Evolutionary conservation across 2,329 filamentous ascomycete species (phyloP).

Genomic region (Phaeosphaeriaceae sp.): DNA sequence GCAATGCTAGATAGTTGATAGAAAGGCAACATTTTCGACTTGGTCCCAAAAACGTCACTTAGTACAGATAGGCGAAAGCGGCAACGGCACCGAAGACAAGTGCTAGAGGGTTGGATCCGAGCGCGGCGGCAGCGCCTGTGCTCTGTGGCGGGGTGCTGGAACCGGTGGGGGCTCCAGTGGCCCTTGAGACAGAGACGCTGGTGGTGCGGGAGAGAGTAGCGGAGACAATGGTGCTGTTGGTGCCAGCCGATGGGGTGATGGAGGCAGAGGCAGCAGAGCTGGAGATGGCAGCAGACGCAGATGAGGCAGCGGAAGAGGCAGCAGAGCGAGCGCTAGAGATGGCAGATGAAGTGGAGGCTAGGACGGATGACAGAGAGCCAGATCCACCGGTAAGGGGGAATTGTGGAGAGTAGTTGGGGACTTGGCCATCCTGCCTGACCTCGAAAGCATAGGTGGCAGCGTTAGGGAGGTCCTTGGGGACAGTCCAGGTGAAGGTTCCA

Average conservation of each 20-base stretch:
- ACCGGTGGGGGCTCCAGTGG: constrained; percentile 20
- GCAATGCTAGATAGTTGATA: constrained; percentile 12
- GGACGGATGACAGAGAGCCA: constrained; percentile 24
- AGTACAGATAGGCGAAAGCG: constrained; percentile 51
- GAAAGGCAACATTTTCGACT: not conserved
- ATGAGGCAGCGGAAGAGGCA: constrained; percentile 28
- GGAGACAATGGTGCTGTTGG: constrained; percentile 36
- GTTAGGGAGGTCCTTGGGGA: constrained; percentile 50
- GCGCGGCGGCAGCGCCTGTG: constrained; percentile 37
- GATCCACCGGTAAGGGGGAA: constrained; percentile 50
- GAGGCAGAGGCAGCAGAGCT: constrained; percentile 34
- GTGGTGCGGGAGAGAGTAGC: constrained; percentile 31
- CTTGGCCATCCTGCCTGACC: constrained; percentile 58
- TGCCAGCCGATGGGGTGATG: constrained; percentile 20
- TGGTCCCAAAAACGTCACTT: constrained; percentile 18
- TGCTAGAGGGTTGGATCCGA: constrained; percentile 46
- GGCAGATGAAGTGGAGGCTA: constrained; percentile 22
- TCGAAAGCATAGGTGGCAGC: constrained; percentile 64
- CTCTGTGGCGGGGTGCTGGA: constrained; percentile 21
- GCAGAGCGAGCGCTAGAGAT: constrained; percentile 30
- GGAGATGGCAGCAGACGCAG: constrained; percentile 34
- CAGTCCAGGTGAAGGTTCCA: constrained; percentile 60
- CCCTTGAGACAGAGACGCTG: constrained; percentile 9
- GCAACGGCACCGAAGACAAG: constrained; percentile 50
- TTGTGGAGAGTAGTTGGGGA: constrained; percentile 62